Conservation (phyloP, 2,329 filamentous ascomycete species). For the Trichoderma aggressivum region DNA sequence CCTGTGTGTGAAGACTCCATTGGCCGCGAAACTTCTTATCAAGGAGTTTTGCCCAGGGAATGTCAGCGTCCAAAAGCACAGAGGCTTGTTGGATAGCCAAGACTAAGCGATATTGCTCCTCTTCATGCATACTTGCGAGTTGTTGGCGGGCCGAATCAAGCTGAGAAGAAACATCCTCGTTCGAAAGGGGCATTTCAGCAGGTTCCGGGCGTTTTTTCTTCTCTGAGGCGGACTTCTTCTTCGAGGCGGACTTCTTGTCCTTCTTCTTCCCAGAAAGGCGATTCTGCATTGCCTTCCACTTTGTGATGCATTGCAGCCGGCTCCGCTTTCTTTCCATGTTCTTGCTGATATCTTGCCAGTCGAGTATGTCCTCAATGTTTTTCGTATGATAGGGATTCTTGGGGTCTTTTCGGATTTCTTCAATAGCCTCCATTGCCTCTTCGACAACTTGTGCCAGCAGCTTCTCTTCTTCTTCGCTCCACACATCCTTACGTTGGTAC, state of each 20-base stretch:
- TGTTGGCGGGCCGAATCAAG: slow-evolving; percentile 43
- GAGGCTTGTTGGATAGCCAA: slow-evolving; percentile 41
- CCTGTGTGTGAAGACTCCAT: slow-evolving; percentile 38
- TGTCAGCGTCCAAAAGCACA: slow-evolving; percentile 42
- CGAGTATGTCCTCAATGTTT: slow-evolving; percentile 53
- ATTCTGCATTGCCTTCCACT: slow-evolving; percentile 55
- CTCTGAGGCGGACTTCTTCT: background rate
- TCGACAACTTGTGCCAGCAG: slow-evolving; percentile 51
- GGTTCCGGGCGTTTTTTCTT: background rate
- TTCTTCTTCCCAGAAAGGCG: slow-evolving; percentile 34
- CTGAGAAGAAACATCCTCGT: slow-evolving; percentile 39
- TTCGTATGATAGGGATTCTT: slow-evolving; percentile 34
- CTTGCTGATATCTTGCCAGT: slow-evolving; percentile 63
- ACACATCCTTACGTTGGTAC: slow-evolving; percentile 50
- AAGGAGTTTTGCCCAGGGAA: slow-evolving; percentile 48
- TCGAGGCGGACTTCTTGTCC: slow-evolving; percentile 19
- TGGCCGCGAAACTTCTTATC: slow-evolving; percentile 39
- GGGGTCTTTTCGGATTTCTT: slow-evolving; percentile 34
- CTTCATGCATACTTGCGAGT: slow-evolving; percentile 40
- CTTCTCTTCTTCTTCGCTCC: slow-evolving; percentile 60
- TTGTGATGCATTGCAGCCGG: slow-evolving; percentile 63
- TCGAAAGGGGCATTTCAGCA: slow-evolving; percentile 21
- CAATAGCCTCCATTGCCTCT: slow-evolving; percentile 49
- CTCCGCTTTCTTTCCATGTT: slow-evolving; percentile 60
- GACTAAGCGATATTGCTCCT: slow-evolving; percentile 45